Evolutionary conservation across 2,329 filamentous ascomycete genomes (phyloP), one percentile per base, ranked within the genome.

Genomic region (Blastomyces percursus): DNA sequence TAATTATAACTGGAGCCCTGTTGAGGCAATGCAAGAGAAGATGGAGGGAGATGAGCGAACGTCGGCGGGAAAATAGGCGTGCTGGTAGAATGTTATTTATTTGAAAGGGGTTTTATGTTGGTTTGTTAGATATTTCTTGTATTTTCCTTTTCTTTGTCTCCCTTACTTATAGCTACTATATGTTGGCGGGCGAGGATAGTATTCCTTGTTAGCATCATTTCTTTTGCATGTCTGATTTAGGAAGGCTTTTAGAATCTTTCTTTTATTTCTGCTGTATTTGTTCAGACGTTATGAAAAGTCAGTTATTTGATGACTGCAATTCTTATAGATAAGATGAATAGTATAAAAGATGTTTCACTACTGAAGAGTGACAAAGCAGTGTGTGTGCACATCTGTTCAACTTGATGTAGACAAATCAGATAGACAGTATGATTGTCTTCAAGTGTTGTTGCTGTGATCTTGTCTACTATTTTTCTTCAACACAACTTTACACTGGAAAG

Each of bases 1-100:
- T 69, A 76, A 72, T 11, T 69, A 72, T 35, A 67, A 75, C 35
- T 81, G 74, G 70, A 71, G 66, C 52, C 80, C 81, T 67, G 63
- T 84, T 11, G 70, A 72, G 63, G 74, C 75, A 3, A 77, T 81
- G 70, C 50, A 61, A 40, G 35, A 46, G 8, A 51, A 48, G 4
- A 52, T 61, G 46, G 32, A 35, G 44, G 42, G 21, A 5, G 30
- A 38, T 16, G 30, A 52, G 27, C 8, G n/a, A 9, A n/a, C 11
- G 4, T 21, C 1, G 3, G 32, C 9, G 32, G 21, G 21, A 5
- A 51, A 27, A 12, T 14, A 51, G 21, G 24, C 11, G 12, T 51
- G 35, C 12, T 11, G 54, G 32, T 56, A 38, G 11, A 21, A 42
- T 5, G 30, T n/a, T 14, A 16, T 24, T 4, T 14, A 42, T 19